phyloP scores from a whole-genome alignment of 768 basidiomycete species.

The Phylloporus sp. region DNA sequence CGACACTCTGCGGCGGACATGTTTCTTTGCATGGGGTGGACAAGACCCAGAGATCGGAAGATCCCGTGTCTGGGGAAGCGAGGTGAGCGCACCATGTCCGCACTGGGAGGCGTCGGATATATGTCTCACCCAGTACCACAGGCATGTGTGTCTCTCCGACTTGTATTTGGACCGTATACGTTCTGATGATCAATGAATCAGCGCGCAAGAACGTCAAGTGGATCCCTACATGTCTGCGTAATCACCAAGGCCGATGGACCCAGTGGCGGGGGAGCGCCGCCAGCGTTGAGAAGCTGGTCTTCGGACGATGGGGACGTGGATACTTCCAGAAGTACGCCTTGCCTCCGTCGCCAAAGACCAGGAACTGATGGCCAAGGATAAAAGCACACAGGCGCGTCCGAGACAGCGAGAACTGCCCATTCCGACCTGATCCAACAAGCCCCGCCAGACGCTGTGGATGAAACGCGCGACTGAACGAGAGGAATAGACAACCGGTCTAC shows the following conservation, averaged over 20 bases:
- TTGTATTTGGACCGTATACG: conserved; percentile 58
- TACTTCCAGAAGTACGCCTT: conserved; percentile 12
- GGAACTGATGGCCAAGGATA: neutral
- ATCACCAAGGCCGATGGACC: conserved; percentile 55
- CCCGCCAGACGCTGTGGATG: neutral
- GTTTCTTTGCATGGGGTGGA: conserved; percentile 51
- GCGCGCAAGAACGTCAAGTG: neutral
- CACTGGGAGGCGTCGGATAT: neutral
- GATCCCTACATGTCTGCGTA: conserved; percentile 55
- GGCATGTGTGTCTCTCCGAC: conserved; percentile 52
- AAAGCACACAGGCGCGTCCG: conserved; percentile 7
- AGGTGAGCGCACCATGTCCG: neutral
- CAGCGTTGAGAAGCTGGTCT: neutral
- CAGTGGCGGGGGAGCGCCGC: conserved; percentile 20
- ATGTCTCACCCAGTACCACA: conserved; percentile 57
- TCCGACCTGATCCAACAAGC: neutral
- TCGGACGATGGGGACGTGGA: conserved; percentile 25
- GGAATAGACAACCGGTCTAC: neutral
- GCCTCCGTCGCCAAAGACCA: neutral
- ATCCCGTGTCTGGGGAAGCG: conserved; percentile 60
- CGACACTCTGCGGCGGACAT: conserved; percentile 36
- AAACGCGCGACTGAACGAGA: neutral
- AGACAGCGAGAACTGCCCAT: conserved; percentile 13
- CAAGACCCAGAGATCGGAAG: conserved; percentile 73
- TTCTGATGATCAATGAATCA: conserved; percentile 35